Conservation (phyloP, 345 rosid species). For the Noccaea caerulescens region DNA sequence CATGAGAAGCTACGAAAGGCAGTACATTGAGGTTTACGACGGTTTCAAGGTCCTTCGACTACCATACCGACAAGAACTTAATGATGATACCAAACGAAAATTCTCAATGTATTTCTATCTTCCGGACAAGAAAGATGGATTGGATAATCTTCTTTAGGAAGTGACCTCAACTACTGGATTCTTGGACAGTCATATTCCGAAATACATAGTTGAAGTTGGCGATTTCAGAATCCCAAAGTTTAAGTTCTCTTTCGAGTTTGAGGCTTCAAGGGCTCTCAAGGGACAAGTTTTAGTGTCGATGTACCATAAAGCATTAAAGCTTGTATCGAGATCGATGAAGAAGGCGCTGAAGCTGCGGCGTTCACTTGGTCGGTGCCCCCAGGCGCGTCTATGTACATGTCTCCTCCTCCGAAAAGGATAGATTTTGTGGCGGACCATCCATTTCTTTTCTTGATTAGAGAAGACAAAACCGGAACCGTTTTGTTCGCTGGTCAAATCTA, state of each 20-base stretch:
- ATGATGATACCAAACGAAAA: neutral
- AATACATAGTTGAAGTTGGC: too few species aligned
- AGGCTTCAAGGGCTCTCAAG: neutral
- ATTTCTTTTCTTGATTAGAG: constrained; percentile 24
- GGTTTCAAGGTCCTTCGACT: constrained; percentile 2
- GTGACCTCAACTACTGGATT: too few species aligned
- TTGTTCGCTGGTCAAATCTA: constrained; percentile 26
- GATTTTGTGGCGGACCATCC: constrained; percentile 35
- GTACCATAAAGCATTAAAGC: constrained; percentile 12
- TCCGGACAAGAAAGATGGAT: too few species aligned
- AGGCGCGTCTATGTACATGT: too few species aligned
- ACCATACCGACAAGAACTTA: neutral
- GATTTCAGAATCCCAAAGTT: constrained; percentile 14
- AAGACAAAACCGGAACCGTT: constrained; percentile 4
- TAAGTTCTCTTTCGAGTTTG: constrained; percentile 12
- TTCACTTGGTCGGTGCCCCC: too few species aligned
- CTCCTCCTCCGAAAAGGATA: neutral
- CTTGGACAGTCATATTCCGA: too few species aligned
- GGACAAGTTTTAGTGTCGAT: neutral
- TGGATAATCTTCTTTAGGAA: too few species aligned
- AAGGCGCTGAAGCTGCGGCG: neutral
- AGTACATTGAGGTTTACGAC: neutral
- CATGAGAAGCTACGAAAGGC: neutral
- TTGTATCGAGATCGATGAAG: neutral
- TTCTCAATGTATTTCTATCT: too few species aligned